Conservation (phyloP, 768 basidiomycete species). For the Cystofilobasidium ferigula region DNA sequence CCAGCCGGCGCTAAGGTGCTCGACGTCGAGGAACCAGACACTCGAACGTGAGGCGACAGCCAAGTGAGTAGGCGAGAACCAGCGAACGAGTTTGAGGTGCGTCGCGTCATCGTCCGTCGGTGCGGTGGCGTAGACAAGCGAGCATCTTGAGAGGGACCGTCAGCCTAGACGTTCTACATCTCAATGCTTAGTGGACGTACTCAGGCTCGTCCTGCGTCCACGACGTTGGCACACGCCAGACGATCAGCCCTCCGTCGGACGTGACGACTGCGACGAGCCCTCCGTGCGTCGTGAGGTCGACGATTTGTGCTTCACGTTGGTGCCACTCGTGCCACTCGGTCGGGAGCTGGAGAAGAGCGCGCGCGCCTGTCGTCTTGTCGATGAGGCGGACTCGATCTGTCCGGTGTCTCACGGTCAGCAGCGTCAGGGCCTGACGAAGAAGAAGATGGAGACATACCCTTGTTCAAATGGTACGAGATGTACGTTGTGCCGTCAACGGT, state of each 20-base stretch:
- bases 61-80: neutral
- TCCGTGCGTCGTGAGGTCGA: conserved; percentile 11
- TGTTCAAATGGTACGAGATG: conserved; percentile 23
- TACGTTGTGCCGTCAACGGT: conserved; percentile 10
- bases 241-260: conserved; percentile 18
- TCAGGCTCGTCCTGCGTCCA: conserved; percentile 16
- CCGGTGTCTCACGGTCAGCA: neutral
- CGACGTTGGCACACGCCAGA: conserved; percentile 11
- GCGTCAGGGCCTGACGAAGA: too few species aligned
- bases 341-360: conserved; percentile 20
- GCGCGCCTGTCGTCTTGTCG: conserved; percentile 10
- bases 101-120: neutral
- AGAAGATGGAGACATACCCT: neutral
- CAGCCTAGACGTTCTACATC: neutral
- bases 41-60: neutral
- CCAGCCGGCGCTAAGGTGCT: neutral
- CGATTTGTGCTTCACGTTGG: conserved; percentile 16
- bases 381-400: conserved; percentile 16
- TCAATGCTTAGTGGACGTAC: neutral
- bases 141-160: neutral
- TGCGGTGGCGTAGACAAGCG: conserved; percentile 11
- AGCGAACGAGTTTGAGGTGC: conserved; percentile 9
- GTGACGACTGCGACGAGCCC: conserved; percentile 14
- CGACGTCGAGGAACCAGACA: neutral
- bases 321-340: conserved; percentile 20